Evolutionary conservation across 257 asterid species (phyloP).

Genomic region (Nicotiana noctiflora): DNA sequence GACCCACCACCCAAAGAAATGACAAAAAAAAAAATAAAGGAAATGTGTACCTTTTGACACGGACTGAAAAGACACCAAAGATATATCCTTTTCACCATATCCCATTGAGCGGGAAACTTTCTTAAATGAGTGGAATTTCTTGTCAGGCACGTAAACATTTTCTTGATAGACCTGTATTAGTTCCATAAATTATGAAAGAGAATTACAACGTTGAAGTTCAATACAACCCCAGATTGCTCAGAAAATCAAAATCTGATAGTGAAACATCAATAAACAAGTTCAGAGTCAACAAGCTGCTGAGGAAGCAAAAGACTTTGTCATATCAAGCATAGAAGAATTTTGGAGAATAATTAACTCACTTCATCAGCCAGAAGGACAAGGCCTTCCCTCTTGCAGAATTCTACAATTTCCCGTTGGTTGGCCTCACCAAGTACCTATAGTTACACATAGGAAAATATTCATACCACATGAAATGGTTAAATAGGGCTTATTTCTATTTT

Average conservation of each 20-base stretch:
- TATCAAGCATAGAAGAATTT: not conserved
- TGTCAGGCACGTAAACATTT: slow-evolving; percentile 83
- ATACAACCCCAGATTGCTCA: no score
- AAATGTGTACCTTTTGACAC: slow-evolving; percentile 71
- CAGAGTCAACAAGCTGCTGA: no score
- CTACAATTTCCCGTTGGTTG: slow-evolving; percentile 78
- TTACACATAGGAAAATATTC: not conserved
- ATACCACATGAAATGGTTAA: not conserved
- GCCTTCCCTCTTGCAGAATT: slow-evolving; percentile 87
- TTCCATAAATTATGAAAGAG: not conserved
- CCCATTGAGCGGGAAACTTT: slow-evolving; percentile 74
- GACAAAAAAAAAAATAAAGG: slow-evolving; percentile 16
- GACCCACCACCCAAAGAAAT: not conserved
- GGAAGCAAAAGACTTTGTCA: not conserved
- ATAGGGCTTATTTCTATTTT: no score
- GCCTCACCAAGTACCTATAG: slow-evolving; percentile 49
- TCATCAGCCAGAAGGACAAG: slow-evolving; percentile 97
- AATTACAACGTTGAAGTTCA: no score
- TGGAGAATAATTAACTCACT: slow-evolving; percentile 33
- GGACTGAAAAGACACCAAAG: slow-evolving; percentile 85
- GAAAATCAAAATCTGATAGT: no score
- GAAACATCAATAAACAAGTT: no score
- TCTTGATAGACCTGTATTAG: slow-evolving; percentile 81
- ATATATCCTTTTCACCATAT: slow-evolving; percentile 71
- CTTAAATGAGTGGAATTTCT: slow-evolving; percentile 88